Evolutionary conservation across 805 yeast genomes (phyloP).

Genomic region (Peterozyma toletana): DNA sequence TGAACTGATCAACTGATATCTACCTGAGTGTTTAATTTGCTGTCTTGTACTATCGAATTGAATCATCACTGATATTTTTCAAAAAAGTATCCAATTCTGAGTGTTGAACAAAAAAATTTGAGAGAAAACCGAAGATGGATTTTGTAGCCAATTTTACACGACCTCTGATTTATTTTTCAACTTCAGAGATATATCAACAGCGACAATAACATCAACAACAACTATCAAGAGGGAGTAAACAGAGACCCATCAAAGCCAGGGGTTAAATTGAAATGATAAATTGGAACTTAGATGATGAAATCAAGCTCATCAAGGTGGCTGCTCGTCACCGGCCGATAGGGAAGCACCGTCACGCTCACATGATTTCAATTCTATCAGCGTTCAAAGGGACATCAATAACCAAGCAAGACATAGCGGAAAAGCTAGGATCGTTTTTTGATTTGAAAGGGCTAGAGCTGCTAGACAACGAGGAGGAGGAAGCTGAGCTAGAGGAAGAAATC

Average conservation of each 20-base stretch:
- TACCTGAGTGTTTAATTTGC: not conserved
- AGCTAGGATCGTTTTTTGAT: slow-evolving; percentile 46
- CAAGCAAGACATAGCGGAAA: slow-evolving; percentile 49
- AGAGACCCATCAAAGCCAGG: not conserved
- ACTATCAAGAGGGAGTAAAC: not conserved
- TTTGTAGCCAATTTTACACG: no score
- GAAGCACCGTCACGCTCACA: slow-evolving; percentile 31
- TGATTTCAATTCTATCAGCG: slow-evolving; percentile 27
- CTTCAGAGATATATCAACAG: not conserved
- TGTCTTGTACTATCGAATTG: not conserved
- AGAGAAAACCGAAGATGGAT: not conserved
- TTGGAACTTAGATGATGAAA: slow-evolving; percentile 62
- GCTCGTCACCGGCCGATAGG: slow-evolving; percentile 71
- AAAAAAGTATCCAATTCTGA: no score
- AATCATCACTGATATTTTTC: no score
- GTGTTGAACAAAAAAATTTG: no score
- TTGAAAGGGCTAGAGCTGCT: slow-evolving; percentile 49
- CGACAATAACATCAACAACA: not conserved
- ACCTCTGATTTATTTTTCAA: no score
- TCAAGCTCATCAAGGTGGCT: slow-evolving; percentile 49
- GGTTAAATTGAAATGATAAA: slow-evolving; percentile 10
- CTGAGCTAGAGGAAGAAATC: slow-evolving; percentile 4
- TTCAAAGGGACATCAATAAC: slow-evolving; percentile 24
- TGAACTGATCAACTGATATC: not conserved
- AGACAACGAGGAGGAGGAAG: slow-evolving; percentile 26